Conservation (phyloP, 495 filamentous ascomycete species). For the Neurospora cerealis region DNA sequence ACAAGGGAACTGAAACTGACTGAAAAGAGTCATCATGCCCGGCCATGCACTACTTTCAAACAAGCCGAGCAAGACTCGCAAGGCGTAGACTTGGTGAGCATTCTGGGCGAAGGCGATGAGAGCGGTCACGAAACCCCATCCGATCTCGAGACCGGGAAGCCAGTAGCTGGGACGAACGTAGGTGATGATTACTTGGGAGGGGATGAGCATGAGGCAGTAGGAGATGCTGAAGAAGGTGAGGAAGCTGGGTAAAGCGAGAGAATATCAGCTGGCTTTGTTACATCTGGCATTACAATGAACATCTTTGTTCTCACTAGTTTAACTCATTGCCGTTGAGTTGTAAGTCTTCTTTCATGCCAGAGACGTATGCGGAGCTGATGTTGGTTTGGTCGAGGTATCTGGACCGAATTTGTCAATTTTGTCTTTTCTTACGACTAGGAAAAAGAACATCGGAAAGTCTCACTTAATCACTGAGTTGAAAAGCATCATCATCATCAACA, state of each 20-base stretch:
- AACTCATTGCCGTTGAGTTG: slow-evolving; percentile 29
- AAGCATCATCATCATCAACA: not conserved
- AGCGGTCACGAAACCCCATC: slow-evolving; percentile 32
- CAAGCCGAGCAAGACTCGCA: slow-evolving; percentile 43
- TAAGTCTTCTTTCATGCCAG: slow-evolving; percentile 36
- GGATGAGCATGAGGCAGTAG: slow-evolving; percentile 36
- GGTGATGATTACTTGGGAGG: slow-evolving; percentile 45
- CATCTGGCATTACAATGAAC: too few relatives aligned
- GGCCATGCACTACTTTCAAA: slow-evolving; percentile 39
- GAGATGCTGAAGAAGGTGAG: slow-evolving; percentile 41
- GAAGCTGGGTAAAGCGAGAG: slow-evolving; percentile 23
- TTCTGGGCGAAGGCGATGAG: slow-evolving; percentile 18
- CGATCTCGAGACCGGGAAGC: slow-evolving; percentile 31
- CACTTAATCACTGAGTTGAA: slow-evolving; percentile 22
- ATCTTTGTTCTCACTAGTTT: slow-evolving; percentile 17
- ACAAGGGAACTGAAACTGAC: slow-evolving; percentile 7
- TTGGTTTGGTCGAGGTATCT: slow-evolving; percentile 30
- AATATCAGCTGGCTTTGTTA: too few relatives aligned
- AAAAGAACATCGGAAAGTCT: not conserved
- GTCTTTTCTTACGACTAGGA: not conserved
- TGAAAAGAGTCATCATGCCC: slow-evolving; percentile 31
- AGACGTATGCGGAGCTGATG: slow-evolving; percentile 34
- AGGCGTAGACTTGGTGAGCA: slow-evolving; percentile 26
- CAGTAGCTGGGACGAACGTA: slow-evolving; percentile 30
- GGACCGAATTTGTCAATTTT: not conserved